These are phyloP conservation scores for Orbilia ellipsospora DNA, from an alignment of 2,329 filamentous ascomycete genomes.

Conservation along the genomic window DNA sequence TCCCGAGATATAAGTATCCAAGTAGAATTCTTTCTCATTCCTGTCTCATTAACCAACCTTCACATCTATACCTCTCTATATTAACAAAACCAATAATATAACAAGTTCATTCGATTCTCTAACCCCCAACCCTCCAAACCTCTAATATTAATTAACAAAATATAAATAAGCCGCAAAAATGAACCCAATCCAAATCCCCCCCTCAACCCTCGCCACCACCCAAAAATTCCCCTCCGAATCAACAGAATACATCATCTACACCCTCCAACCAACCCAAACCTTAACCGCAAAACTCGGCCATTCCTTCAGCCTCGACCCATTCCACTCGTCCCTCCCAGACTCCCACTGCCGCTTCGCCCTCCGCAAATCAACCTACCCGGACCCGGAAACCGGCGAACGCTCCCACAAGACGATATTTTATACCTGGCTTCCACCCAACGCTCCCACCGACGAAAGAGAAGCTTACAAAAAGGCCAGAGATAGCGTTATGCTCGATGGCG, in stretches of 20 bases:
- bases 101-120: no score
- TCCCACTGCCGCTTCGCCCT: conserved; percentile 6
- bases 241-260: conserved; percentile 16
- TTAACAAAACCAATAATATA: no score
- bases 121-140: no score
- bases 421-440: neutral
- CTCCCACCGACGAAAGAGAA: neutral
- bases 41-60: no score
- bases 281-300: conserved; percentile 5
- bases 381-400: neutral
- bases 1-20: no score
- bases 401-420: neutral
- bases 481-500: neutral
- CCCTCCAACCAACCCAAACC: neutral
- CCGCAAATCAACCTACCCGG: conserved; percentile 3
- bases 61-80: no score
- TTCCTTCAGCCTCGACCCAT: conserved; percentile 8
- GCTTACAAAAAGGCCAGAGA: neutral
- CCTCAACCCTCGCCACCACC: neutral
- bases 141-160: neutral
- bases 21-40: no score
- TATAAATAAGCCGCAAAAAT: neutral
- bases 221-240: neutral
- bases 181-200: conserved; percentile 1
- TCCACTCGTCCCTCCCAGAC: conserved; percentile 2